A percentile compares a stretch with the other conserved stretches of the same genome.
phyloP scores from a whole-genome alignment of 352 stramenopile species.

The Pelagophyceae sp. region DNA sequence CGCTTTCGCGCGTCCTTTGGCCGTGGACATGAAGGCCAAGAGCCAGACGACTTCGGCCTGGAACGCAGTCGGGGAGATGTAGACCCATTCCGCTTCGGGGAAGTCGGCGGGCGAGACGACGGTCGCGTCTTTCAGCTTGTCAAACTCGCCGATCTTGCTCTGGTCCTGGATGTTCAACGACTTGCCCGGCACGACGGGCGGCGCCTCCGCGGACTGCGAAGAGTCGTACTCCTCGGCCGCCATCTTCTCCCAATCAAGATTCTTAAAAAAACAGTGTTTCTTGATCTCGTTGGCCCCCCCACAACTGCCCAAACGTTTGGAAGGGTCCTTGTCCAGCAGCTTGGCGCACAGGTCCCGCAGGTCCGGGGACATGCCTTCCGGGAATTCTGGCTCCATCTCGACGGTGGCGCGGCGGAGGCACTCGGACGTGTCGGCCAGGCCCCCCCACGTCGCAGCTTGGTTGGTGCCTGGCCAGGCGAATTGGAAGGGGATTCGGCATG shows the following conservation, averaged over 20 bases:
- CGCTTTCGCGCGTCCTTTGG: background rate
- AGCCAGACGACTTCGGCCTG: slow-evolving; percentile 23
- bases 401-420: slow-evolving; percentile 39
- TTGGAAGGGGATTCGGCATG: slow-evolving; percentile 41
- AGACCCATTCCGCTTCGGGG: slow-evolving; percentile 15
- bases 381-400: slow-evolving; percentile 45
- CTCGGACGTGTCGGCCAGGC: slow-evolving; percentile 32
- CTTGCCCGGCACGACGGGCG: slow-evolving; percentile 41
- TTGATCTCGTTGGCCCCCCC: slow-evolving; percentile 46
- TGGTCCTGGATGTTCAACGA: slow-evolving; percentile 36
- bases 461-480: slow-evolving; percentile 76
- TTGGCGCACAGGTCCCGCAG: slow-evolving; percentile 49
- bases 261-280: slow-evolving; percentile 60
- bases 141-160: slow-evolving; percentile 25
- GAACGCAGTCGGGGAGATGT: slow-evolving; percentile 16
- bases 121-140: background rate
- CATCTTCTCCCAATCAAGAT: slow-evolving; percentile 49
- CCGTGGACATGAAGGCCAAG: background rate
- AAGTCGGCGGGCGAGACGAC: slow-evolving; percentile 9
- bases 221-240: background rate
- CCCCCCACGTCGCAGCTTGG: slow-evolving; percentile 34
- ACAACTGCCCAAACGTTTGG: slow-evolving; percentile 61
- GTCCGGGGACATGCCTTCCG: background rate
- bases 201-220: slow-evolving; percentile 18
- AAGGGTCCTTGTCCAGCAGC: slow-evolving; percentile 70